These are phyloP conservation scores for Pleurotus tuoliensis DNA, from an alignment of 768 basidiomycete genomes.

Conservation along the genomic window DNA sequence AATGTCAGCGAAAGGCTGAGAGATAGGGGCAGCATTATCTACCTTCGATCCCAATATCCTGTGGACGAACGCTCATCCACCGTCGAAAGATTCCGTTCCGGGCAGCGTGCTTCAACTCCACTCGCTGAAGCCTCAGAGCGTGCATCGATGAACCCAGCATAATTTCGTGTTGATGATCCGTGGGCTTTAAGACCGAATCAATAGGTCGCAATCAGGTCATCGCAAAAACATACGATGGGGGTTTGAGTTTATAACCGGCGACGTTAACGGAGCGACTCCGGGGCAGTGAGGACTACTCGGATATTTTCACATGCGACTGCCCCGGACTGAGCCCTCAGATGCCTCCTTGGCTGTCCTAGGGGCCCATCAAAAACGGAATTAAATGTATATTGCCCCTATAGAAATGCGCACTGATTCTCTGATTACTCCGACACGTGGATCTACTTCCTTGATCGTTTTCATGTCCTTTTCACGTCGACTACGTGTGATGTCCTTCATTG, in stretches of 20 bases:
- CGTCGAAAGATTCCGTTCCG: constrained; percentile 16
- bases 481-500: too few relatives aligned
- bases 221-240: constrained; percentile 4
- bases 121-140: neutral
- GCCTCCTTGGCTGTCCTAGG: too few relatives aligned
- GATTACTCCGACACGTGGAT: too few relatives aligned
- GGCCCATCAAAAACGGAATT: too few relatives aligned
- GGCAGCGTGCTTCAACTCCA: neutral
- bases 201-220: neutral
- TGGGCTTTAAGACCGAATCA: neutral
- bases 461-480: too few relatives aligned
- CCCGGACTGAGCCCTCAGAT: too few relatives aligned
- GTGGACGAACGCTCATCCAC: constrained; percentile 35
- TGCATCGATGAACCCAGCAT: neutral
- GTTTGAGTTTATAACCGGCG: constrained; percentile 5
- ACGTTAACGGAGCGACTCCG: constrained; percentile 5
- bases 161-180: neutral
- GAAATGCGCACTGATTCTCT: too few relatives aligned
- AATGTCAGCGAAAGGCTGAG: neutral
- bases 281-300: neutral
- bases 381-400: too few relatives aligned
- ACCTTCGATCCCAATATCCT: constrained; percentile 21
- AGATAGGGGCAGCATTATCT: neutral
- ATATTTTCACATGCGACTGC: too few relatives aligned
- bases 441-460: too few relatives aligned